These are phyloP conservation scores for Apophysomyces sp. DNA, from an alignment of 371 early-diverging fungal genomes.

Conservation along the genomic window DNA sequence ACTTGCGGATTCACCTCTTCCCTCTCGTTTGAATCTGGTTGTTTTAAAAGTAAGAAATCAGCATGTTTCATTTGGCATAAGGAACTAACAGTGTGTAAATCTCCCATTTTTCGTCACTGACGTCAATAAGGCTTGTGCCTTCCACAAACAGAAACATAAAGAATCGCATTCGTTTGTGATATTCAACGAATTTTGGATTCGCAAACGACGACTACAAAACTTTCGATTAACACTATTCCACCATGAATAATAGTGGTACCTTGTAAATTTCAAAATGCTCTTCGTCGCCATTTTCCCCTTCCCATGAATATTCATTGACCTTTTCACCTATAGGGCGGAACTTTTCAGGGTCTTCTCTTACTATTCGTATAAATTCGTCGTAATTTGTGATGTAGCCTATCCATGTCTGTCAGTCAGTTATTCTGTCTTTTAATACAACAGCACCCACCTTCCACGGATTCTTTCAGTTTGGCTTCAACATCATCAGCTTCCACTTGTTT, in stretches of 20 bases:
- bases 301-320: slow-evolving; percentile 60
- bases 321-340: slow-evolving; percentile 76
- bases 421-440: neutral
- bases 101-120: slow-evolving; percentile 84
- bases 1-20: slow-evolving; percentile 8
- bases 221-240: neutral
- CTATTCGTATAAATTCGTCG: slow-evolving; percentile 60
- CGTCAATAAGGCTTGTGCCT: slow-evolving; percentile 87
- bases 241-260: slow-evolving; percentile 25
- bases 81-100: slow-evolving; percentile 61
- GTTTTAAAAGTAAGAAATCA: neutral
- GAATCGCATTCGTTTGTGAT: slow-evolving; percentile 74
- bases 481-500: slow-evolving; percentile 37
- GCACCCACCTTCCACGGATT: slow-evolving; percentile 4
- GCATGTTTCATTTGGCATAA: neutral
- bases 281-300: slow-evolving; percentile 37
- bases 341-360: slow-evolving; percentile 53
- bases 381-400: slow-evolving; percentile 54
- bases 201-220: slow-evolving; percentile 32
- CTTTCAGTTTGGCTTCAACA: slow-evolving; percentile 39
- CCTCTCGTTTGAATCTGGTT: slow-evolving; percentile 31
- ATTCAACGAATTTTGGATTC: slow-evolving; percentile 66
- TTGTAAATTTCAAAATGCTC: slow-evolving; percentile 75
- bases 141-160: slow-evolving; percentile 88
- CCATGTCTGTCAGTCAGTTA: neutral